Percentiles rank a stretch among this genome's conserved stretches.
These are phyloP conservation scores for Bryopsis sp. DNA, from an alignment of 139 green algal genomes.

Conservation along the genomic window DNA sequence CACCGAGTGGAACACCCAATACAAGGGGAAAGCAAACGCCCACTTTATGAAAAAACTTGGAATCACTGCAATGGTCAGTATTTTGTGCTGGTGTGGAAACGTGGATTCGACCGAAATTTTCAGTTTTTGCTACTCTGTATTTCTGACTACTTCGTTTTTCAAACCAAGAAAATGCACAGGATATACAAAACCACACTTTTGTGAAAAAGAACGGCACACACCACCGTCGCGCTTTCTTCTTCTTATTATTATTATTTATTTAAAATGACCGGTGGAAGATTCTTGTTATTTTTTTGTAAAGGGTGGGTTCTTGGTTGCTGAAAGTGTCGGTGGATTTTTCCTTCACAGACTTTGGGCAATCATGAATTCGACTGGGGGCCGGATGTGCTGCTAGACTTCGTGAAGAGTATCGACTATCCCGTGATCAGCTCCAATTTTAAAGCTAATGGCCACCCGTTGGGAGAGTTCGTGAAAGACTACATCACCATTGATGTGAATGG, in stretches of 20 bases:
- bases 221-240: no score
- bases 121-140: no score
- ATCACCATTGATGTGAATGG: background rate
- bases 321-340: slow-evolving; percentile 15
- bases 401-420: background rate
- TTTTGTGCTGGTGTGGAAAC: no score
- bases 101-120: no score
- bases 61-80: slow-evolving; percentile 15
- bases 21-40: slow-evolving; percentile 10
- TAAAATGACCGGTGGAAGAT: no score
- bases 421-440: background rate
- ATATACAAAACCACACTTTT: no score
- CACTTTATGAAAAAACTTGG: slow-evolving; percentile 8
- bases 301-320: background rate
- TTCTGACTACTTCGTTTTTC: no score
- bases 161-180: no score
- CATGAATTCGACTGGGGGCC: slow-evolving; percentile 36
- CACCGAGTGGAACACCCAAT: slow-evolving; percentile 6
- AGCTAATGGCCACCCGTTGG: background rate
- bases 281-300: no score
- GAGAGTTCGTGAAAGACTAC: background rate
- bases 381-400: slow-evolving; percentile 1
- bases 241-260: no score
- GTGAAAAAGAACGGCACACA: no score
- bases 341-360: slow-evolving; percentile 32